A percentile compares a stretch with the other conserved stretches of the same genome.
phyloP scores from a whole-genome alignment of 2,329 filamentous ascomycete genomes.

The Talaromyces sp. region DNA sequence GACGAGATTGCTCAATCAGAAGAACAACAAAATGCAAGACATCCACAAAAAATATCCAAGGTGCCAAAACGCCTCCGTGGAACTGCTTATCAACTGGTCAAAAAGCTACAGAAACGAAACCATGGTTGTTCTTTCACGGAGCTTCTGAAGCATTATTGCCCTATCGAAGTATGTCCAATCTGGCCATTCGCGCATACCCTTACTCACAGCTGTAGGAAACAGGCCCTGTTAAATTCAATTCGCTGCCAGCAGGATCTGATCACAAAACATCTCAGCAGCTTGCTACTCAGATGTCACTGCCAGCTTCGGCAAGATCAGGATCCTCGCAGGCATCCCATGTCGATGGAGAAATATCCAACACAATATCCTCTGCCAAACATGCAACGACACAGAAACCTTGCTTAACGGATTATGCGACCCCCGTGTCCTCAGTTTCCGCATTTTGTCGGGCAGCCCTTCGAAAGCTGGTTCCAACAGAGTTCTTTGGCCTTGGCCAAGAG shows the following conservation, averaged over 20 bases:
- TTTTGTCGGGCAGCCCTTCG: slow-evolving; percentile 75
- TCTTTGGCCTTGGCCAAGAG: slow-evolving; percentile 61
- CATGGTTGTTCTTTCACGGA: slow-evolving; percentile 71
- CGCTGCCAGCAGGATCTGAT: neutral
- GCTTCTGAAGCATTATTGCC: slow-evolving; percentile 76
- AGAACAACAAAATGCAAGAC: neutral
- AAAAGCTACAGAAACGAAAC: slow-evolving; percentile 65
- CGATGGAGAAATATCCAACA: slow-evolving; percentile 4
- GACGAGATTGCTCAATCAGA: slow-evolving; percentile 58
- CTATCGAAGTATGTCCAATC: slow-evolving; percentile 38
- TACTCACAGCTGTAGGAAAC: slow-evolving; percentile 9
- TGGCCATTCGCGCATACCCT: neutral
- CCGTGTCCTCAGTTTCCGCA: slow-evolving; percentile 65
- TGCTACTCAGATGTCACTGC: slow-evolving; percentile 7
- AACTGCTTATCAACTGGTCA: slow-evolving; percentile 52
- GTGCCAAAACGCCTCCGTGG: slow-evolving; percentile 56
- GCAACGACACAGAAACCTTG: slow-evolving; percentile 22
- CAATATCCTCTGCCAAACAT: neutral
- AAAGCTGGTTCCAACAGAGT: slow-evolving; percentile 65
- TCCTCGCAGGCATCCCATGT: neutral
- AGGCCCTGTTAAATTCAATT: neutral
- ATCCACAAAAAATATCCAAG: slow-evolving; percentile 13
- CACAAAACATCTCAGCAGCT: slow-evolving; percentile 1
- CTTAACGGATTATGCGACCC: slow-evolving; percentile 63
- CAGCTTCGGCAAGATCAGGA: slow-evolving; percentile 10